Evolutionary conservation across 2,329 filamentous ascomycete genomes (phyloP).

Genomic region (Ambrosiella beaveri): DNA sequence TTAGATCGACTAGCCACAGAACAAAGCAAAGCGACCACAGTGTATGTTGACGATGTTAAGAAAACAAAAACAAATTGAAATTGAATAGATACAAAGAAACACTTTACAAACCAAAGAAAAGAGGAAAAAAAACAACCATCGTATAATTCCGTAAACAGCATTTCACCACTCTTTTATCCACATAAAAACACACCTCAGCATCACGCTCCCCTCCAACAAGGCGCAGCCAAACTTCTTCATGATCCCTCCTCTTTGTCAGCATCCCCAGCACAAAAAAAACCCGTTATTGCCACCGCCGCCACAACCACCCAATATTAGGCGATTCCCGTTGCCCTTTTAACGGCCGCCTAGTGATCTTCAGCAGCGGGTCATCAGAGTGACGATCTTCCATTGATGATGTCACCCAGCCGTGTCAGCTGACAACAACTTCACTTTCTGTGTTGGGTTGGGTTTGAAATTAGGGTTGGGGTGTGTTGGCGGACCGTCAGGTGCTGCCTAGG

Average conservation of each 20-base stretch:
- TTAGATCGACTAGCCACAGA: no score
- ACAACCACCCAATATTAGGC: no score
- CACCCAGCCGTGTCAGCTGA: not conserved
- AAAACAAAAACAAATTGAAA: not conserved
- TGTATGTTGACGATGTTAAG: not conserved
- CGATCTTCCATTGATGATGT: not conserved
- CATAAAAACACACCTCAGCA: not conserved
- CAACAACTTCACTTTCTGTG: not conserved
- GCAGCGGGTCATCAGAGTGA: not conserved
- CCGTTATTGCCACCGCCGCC: not conserved
- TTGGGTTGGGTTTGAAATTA: no score
- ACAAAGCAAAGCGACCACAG: no score
- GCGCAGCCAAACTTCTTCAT: not conserved
- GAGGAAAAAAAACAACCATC: no score
- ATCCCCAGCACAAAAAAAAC: not conserved
- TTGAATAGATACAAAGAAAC: not conserved
- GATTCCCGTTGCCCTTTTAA: no score
- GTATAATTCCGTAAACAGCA: no score
- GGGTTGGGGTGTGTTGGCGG: not conserved
- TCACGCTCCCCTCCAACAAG: not conserved
- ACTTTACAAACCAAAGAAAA: no score
- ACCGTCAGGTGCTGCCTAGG: not conserved
- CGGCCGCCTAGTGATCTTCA: not conserved
- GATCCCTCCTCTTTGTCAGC: not conserved
- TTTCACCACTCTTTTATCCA: no score